Evolutionary conservation across 345 rosid species (phyloP).

Genomic region (Eucalyptus fibrosa): DNA sequence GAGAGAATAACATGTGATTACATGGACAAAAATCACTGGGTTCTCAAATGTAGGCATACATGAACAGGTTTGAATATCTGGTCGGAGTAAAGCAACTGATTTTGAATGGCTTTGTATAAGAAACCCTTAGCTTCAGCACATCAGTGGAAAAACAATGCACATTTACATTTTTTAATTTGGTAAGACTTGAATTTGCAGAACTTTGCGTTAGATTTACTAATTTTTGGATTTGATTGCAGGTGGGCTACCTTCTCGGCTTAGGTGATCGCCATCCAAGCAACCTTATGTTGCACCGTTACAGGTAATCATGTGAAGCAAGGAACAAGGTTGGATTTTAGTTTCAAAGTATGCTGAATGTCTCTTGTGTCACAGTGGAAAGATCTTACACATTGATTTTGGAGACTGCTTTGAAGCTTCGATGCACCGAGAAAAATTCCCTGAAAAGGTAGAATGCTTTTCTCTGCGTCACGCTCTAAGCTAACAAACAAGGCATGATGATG

Average conservation of each 20-base stretch:
- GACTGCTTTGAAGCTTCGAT: slow-evolving; percentile 99
- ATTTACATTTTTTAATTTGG: not conserved
- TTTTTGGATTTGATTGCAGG: slow-evolving; percentile 37
- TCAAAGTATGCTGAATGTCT: not conserved
- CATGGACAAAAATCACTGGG: not conserved
- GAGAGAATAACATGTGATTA: not conserved
- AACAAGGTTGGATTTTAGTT: not conserved
- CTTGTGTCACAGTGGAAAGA: slow-evolving; percentile 66
- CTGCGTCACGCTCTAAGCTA: not conserved
- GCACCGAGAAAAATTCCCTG: slow-evolving; percentile 98
- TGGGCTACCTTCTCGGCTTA: slow-evolving; percentile 96
- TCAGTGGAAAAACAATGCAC: not conserved
- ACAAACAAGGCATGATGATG: not conserved
- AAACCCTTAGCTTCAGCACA: not conserved
- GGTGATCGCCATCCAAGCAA: slow-evolving; percentile 99
- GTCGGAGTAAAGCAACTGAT: not conserved
- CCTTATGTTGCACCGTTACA: slow-evolving; percentile 86
- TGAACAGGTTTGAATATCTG: not conserved
- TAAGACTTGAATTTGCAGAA: not conserved
- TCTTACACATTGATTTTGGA: slow-evolving; percentile 98
- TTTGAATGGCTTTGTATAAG: not conserved
- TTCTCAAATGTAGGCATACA: not conserved
- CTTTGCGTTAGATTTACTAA: not conserved
- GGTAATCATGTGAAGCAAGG: slow-evolving; percentile 28
- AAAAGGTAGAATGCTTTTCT: slow-evolving; percentile 40